Base-by-base conservation (phyloP, 768 basidiomycete genomes). In the Cystofilobasidium macerans region DNA sequence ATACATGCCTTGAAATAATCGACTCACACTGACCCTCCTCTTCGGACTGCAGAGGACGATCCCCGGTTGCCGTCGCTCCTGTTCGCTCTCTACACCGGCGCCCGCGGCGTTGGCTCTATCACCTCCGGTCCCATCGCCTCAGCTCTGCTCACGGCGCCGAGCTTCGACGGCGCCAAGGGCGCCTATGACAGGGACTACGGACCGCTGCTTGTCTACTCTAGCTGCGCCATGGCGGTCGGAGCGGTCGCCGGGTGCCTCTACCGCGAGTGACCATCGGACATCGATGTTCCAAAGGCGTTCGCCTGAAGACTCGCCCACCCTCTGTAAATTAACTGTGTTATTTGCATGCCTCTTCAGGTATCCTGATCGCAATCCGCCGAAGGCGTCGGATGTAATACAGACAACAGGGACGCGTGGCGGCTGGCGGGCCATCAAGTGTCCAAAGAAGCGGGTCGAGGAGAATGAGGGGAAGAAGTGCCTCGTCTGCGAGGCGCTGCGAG, bases 171-270 rank as follows among this genome's bases (percentile, higher is more conserved):
- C 13, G 68, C 65, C 2, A 66, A 70, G 0, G 74, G 74, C 18
- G 73, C 71, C 4, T 75, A 75, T 62, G 74, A 73, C 30, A 67
- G 69, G 13, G 73, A 75, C 59, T 75, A 73, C 61, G 74, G 48
- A 3, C n/a, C 28, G 48, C 28, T 51, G 9, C 4, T 51, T 3
- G 48, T 51, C 48, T 24, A 51, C 24, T 8, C 48, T 6, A 16
- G 18, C 18, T 22, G 6, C n/a, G 20, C 48, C n/a, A 51, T 51
- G 48, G 48, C 9, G 13, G n/a, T 20, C 9, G 48, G 48, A 12
- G 48, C 18, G 9, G 9, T 51, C 28, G 48, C 22, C 3, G 48
- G 48, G 9, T 9, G 78, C 69, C 77, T 82, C 28, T 45, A 42
- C 18, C 30, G 51, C 8, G 32, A 22, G 40, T 35, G 42, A 43